Conservation (phyloP, 345 rosid genomes). For the Brassica juncea region DNA sequence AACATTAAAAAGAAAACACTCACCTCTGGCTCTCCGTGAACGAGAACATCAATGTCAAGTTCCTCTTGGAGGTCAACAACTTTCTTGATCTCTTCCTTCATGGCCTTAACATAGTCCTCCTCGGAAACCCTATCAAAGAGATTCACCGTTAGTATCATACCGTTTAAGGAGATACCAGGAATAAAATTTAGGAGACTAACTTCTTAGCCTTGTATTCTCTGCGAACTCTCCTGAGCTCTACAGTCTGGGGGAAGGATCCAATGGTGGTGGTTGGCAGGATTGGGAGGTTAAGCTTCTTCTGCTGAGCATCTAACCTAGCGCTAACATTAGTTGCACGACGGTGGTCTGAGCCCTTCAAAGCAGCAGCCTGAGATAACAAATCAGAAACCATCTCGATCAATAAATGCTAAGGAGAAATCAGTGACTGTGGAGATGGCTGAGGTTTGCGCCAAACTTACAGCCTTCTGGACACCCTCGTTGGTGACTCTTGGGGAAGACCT, state of each 20-base stretch:
- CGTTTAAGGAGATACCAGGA: not conserved
- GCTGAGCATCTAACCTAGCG: conserved; percentile 89
- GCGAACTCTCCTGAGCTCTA: conserved; percentile 96
- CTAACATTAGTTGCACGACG: conserved; percentile 86
- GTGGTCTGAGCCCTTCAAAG: conserved; percentile 89
- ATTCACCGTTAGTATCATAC: conserved; percentile 26
- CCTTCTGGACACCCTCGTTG: conserved; percentile 93
- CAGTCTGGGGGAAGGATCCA: conserved; percentile 95
- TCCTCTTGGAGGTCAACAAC: conserved; percentile 94
- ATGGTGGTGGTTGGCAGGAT: conserved; percentile 95
- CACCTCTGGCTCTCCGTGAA: conserved; percentile 99
- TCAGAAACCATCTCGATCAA: not conserved
- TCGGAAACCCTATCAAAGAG: conserved; percentile 73
- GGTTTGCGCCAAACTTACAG: conserved; percentile 55
- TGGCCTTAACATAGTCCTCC: conserved; percentile 78
- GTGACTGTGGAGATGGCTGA: conserved; percentile 9
- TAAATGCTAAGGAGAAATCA: not conserved
- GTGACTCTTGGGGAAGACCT: conserved; percentile 91
- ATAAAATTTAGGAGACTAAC: conserved; percentile 41
- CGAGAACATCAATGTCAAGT: conserved; percentile 95
- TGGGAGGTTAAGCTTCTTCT: conserved; percentile 96
- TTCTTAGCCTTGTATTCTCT: conserved; percentile 98
- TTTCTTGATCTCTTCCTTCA: conserved; percentile 89
- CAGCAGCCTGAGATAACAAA: conserved; percentile 75
- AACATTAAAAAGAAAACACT: conserved; percentile 5